Conservation (phyloP, 176 grass and related monocot species). For the Otatea glauca region DNA sequence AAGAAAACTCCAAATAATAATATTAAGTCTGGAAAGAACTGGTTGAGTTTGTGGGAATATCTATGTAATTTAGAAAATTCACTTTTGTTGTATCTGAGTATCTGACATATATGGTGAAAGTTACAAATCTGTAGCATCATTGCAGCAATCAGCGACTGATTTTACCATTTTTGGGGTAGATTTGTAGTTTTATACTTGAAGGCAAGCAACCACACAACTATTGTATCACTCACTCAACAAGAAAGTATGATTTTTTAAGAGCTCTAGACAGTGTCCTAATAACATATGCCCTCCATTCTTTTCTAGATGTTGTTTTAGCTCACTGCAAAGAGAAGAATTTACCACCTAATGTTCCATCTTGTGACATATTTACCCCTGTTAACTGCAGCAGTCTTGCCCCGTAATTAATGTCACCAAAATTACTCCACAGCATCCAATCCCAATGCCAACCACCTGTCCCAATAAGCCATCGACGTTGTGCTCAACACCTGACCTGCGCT, state of each 20-base stretch:
- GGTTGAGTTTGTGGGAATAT: not conserved
- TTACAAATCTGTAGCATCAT: not conserved
- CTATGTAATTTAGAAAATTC: conserved; percentile 11
- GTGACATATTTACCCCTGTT: too few species aligned
- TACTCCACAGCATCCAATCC: too few species aligned
- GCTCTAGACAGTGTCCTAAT: not conserved
- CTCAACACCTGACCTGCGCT: too few species aligned
- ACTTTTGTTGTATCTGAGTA: not conserved
- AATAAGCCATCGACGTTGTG: too few species aligned
- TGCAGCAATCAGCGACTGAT: not conserved
- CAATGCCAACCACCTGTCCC: too few species aligned
- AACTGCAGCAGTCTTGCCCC: too few species aligned
- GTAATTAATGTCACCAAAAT: too few species aligned
- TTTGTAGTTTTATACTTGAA: not conserved
- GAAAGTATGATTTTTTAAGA: not conserved
- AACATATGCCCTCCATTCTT: too few species aligned
- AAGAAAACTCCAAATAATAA: not conserved
- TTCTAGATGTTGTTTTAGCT: too few species aligned
- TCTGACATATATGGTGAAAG: conserved; percentile 4
- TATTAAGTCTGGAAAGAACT: not conserved
- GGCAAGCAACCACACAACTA: conserved; percentile 18
- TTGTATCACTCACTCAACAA: not conserved
- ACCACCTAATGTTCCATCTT: too few species aligned
- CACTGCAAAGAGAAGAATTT: too few species aligned
- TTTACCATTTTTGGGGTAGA: not conserved